Conservation (phyloP, 2,329 filamentous ascomycete genomes). For the Albophoma yamanashiensis region DNA sequence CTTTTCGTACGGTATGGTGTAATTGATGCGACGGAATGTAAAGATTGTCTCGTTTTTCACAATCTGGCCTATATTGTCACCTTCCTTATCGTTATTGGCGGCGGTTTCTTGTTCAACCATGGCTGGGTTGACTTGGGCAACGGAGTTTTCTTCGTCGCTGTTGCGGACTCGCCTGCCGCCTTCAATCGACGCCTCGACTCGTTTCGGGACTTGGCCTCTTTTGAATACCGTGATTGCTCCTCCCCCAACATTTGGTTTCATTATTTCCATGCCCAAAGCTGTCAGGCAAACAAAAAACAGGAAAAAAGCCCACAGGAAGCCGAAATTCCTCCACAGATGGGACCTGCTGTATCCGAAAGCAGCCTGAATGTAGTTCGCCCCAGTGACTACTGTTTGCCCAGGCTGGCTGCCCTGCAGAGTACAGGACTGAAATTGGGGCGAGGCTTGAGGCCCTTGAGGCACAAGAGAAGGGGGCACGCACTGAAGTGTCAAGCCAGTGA, state of each 20-base stretch:
- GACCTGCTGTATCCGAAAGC: conserved; percentile 42
- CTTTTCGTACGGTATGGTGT: conserved; percentile 43
- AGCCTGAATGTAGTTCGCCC: conserved; percentile 42
- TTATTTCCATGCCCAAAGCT: conserved; percentile 55
- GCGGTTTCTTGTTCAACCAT: conserved; percentile 29
- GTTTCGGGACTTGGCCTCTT: conserved; percentile 50
- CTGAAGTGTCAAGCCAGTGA: conserved; percentile 42
- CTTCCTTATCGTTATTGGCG: conserved; percentile 13
- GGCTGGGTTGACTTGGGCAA: conserved; percentile 46
- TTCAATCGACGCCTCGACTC: conserved; percentile 45
- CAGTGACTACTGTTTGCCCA: conserved; percentile 36
- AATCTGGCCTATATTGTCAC: conserved; percentile 31
- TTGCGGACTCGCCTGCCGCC: conserved; percentile 30
- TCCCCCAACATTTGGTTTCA: conserved; percentile 49
- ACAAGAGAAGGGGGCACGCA: conserved; percentile 50
- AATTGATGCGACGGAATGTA: conserved; percentile 40
- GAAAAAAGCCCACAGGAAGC: conserved; percentile 65
- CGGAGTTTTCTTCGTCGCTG: conserved; percentile 36
- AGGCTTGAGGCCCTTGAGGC: conserved; percentile 27
- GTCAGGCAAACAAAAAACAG: conserved; percentile 66
- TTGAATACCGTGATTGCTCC: conserved; percentile 52
- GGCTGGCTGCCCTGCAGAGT: conserved; percentile 33
- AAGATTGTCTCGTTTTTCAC: conserved; percentile 51
- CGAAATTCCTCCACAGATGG: conserved; percentile 68
- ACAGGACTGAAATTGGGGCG: conserved; percentile 39